Evolutionary conservation across 2,329 filamentous ascomycete species (phyloP), one percentile per base, ranked within the genome.

Genomic region (Aureobasidium namibiae): DNA sequence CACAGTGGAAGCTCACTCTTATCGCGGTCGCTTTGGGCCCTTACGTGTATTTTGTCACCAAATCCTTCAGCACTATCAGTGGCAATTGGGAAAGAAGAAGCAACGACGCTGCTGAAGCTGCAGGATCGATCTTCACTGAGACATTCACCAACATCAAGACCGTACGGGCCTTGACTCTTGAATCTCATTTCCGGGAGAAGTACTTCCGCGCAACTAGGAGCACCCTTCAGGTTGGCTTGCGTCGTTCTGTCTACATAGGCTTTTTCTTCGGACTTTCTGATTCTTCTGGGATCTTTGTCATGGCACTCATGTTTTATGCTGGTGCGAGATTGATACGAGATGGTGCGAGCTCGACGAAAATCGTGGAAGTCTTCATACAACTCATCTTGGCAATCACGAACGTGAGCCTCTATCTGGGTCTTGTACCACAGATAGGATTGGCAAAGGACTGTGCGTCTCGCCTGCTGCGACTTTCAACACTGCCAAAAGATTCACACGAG

Each of bases 301-400:
- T 84, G 68, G 89, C 90, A 0, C 74, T 95, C 3, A 82, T 95
- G 10, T 94, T 96, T 69, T 96, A 87, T 74, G 95, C 92, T 68
- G 90, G 88, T 2, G 83, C 85, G 0, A 74, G 81, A 0, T 77
- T 95, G 11, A 79, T 89, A 6, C 77, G 79, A 0, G 70, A 73
- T 44, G 68, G 75, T 10, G 72, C 80, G 39, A 77, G 76, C 0
- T 80, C 87, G 0, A 76, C 80, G 1, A 75, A 80, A 1, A 81
- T 94, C 18, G 74, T 95, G 29, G 83, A 87, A 61, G 88, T 94
- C 0, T 85, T 94, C 65, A 88, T 91, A 34, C 79, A 96, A 56
- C 79, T 97, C 1, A 80, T 96, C n/a, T 89, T 96, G 69, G 87
- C 88, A 62, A 83, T 95, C 59, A 84, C 86, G 11, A 89, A 87